Percentiles rank a stretch among this genome's conserved stretches.
Evolutionary conservation across 192 early-diverging fungal species (phyloP).

Genomic region (Coemansia sp.): DNA sequence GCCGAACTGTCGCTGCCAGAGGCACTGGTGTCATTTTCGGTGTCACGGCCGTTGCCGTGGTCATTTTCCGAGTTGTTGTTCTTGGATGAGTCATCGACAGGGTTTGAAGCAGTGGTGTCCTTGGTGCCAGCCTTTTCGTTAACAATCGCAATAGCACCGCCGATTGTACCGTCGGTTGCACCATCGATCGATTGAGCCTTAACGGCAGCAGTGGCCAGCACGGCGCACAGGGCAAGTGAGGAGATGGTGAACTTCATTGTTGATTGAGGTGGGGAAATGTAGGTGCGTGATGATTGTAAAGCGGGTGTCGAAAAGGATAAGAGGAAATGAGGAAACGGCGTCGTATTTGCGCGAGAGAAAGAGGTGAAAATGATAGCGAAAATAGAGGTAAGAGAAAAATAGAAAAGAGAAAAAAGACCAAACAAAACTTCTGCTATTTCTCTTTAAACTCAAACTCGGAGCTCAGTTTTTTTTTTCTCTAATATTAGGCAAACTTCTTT

Average conservation of each 20-base stretch:
- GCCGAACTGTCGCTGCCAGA: not conserved
- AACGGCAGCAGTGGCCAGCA: constrained; percentile 23
- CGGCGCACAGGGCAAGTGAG: constrained; percentile 22
- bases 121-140: constrained; percentile 6
- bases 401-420: not conserved
- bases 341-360: not conserved
- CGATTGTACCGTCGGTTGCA: constrained; percentile 11
- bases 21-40: not conserved
- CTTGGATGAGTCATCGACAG: not conserved
- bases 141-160: constrained; percentile 10
- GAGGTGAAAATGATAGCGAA: not conserved
- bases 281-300: not conserved
- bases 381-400: not conserved
- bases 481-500: no score
- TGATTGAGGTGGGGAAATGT: not conserved
- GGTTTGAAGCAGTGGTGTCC: not conserved
- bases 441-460: not conserved
- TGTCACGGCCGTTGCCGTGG: constrained; percentile 1
- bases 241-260: constrained; percentile 35
- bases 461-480: no score
- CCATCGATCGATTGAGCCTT: constrained; percentile 16
- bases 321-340: not conserved
- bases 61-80: not conserved
- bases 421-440: not conserved
- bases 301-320: not conserved